Evolutionary conservation across 129 eudicot genomes (phyloP).

Genomic region (Chrysanthemum makinoi): DNA sequence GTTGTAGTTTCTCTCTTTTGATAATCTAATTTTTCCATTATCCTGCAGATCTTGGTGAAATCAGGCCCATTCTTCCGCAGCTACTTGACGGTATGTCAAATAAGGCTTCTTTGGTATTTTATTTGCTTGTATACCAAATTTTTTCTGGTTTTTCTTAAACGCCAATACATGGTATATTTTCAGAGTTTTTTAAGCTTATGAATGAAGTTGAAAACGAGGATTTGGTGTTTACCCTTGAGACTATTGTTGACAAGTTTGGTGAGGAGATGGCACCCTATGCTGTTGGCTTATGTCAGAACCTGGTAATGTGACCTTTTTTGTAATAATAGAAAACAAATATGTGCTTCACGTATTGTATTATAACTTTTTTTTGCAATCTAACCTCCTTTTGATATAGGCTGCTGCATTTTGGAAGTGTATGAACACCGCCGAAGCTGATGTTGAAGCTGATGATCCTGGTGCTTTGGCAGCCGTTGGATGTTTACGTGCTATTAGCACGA

Average conservation of each 20-base stretch:
- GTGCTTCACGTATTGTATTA: not conserved
- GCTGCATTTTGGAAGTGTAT: conserved; percentile 97
- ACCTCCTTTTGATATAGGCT: conserved; percentile 44
- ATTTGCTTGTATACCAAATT: not conserved
- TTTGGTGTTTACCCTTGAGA: conserved; percentile 97
- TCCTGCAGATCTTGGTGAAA: conserved; percentile 63
- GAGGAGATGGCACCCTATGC: conserved; percentile 99
- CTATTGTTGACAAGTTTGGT: conserved; percentile 96
- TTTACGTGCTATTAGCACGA: conserved; percentile 95
- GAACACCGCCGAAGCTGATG: conserved; percentile 82
- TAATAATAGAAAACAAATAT: not conserved
- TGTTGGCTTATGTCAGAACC: conserved; percentile 90
- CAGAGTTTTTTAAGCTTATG: conserved; percentile 94
- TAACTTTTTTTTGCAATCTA: not conserved
- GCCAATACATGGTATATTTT: conserved; percentile 3
- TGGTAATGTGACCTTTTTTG: conserved; percentile 42
- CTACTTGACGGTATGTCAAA: conserved; percentile 73
- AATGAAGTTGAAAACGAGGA: conserved; percentile 98
- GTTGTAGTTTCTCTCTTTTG: not conserved
- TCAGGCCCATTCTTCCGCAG: conserved; percentile 96
- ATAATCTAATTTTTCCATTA: not conserved
- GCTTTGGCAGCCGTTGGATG: conserved; percentile 98
- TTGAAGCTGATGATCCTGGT: conserved; percentile 96
- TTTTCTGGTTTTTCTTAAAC: not conserved
- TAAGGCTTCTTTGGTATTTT: not conserved